Evolutionary conservation across 805 yeast species (phyloP), one percentile per base, ranked within the genome.

Genomic region (Myxozyma melibiosi): DNA sequence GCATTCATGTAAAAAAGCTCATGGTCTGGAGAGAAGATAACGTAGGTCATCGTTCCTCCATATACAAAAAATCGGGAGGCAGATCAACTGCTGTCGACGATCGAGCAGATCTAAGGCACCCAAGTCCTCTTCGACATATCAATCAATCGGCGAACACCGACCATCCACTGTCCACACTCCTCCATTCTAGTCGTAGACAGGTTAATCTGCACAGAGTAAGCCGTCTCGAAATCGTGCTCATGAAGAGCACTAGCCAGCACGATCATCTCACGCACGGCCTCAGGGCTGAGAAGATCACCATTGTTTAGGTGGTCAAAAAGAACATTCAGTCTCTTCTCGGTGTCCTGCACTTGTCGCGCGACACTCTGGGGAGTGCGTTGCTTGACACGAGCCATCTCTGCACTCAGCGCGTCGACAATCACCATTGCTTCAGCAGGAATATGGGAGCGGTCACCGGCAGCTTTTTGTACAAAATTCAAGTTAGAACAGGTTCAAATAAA

Each of bases 111-210:
- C 22, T 34, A 45, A 34, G 50, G 50, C 28, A 45, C 50, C 50
- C 50, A 45, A 22, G 50, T 45, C 24, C 40, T 45, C 14, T 27
- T 33, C 14, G 78, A 82, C 80, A 94, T 88, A 61, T 85, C 86
- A 60, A 92, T 83, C 61, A 94, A 79, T 65, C 97, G 83, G 72
- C 86, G 90, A 45, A 94, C 85, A 66, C 99, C 99, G 31, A 87
- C 82, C 75, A 87, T 82, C 99, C 99, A 94, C 67, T 86, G 84
- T 13, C 96, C 97, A 62, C 86, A 82, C 71, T 91, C 96, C 24
- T 80, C 82, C 24, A 85, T 79, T 61, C 81, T 79, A 35, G 81
- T 79, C 6, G 89, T 79, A 22, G 86, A 81, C 58, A 94, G 79
- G 50, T 83, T 81, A 33, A 81, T 65, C 20, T 68, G 73, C 27